Evolutionary conservation across 2,329 filamentous ascomycete species (phyloP).

Genomic region (Xylariaceae sp.): DNA sequence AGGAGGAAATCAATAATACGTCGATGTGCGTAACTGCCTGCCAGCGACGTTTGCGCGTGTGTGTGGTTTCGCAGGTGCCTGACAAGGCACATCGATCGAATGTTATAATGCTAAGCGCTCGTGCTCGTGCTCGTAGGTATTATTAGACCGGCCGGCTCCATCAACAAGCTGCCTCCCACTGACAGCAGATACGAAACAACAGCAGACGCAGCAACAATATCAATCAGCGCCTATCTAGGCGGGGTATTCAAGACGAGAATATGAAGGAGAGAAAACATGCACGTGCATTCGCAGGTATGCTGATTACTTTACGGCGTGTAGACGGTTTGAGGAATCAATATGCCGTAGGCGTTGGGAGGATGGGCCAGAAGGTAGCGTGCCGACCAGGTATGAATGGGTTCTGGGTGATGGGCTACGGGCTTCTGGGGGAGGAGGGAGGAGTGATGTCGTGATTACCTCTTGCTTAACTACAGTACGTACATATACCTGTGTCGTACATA

Average conservation of each 20-base stretch:
- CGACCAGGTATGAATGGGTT: not conserved
- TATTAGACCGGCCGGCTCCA: conserved; percentile 5
- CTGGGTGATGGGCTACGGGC: not conserved
- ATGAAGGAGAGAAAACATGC: not conserved
- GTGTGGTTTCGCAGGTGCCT: not conserved
- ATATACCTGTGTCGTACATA: not conserved
- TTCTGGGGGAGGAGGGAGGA: not conserved
- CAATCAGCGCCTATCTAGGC: not conserved
- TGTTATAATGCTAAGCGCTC: not conserved
- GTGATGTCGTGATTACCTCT: conserved; percentile 19
- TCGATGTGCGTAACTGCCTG: not conserved
- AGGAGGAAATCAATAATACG: not conserved
- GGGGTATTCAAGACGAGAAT: not conserved
- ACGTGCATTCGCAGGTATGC: not conserved
- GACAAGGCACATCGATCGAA: not conserved
- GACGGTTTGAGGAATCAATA: not conserved
- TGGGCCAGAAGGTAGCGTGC: not conserved
- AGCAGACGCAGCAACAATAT: not conserved
- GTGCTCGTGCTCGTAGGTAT: not conserved
- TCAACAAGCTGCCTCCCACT: conserved; percentile 1
- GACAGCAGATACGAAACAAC: not conserved
- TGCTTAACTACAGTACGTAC: not conserved
- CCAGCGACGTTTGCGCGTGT: not conserved
- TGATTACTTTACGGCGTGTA: not conserved
- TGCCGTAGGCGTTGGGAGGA: not conserved